phyloP scores from a whole-genome alignment of 2,329 filamentous ascomycete species.

The Mariannaea sp. region DNA sequence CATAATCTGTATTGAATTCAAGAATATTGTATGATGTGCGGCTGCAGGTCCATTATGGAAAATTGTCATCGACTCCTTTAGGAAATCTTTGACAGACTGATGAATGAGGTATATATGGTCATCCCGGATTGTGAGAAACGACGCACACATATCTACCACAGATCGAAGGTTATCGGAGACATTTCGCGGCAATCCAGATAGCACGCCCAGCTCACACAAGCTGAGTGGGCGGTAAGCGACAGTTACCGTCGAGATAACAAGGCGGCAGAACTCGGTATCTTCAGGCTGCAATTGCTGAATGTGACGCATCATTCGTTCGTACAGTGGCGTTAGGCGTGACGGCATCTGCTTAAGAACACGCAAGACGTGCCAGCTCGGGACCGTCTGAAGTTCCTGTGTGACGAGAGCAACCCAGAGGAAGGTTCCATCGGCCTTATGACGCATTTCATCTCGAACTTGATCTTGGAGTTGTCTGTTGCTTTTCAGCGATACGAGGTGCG shows the following conservation, averaged over 20 bases:
- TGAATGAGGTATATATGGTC: conserved; percentile 45
- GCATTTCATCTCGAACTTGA: conserved; percentile 1
- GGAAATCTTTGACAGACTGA: conserved; percentile 50
- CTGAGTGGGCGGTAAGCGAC: conserved; percentile 44
- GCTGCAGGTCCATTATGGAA: conserved; percentile 37
- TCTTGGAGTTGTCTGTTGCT: neutral
- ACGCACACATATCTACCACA: conserved; percentile 32
- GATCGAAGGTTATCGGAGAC: conserved; percentile 8
- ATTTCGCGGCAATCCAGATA: conserved; percentile 22
- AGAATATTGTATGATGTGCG: conserved; percentile 42
- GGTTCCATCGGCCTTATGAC: conserved; percentile 30
- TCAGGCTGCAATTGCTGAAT: conserved; percentile 35
- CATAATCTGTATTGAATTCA: conserved; percentile 42
- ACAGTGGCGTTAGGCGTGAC: neutral
- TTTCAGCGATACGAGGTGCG: neutral
- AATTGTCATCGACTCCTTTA: conserved; percentile 36
- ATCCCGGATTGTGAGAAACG: conserved; percentile 44
- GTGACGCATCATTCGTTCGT: conserved; percentile 7
- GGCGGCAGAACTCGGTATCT: conserved; percentile 39
- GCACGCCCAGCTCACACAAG: conserved; percentile 40
- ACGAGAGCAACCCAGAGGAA: conserved; percentile 38
- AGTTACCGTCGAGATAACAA: conserved; percentile 41
- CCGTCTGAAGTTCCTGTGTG: conserved; percentile 20
- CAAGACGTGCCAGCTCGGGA: conserved; percentile 19
- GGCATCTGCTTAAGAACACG: conserved; percentile 35